A percentile compares a stretch with the other conserved stretches of the same genome.
These are phyloP conservation scores for Solanum paucissectum DNA, from an alignment of 257 asterid species.

Conservation along the genomic window DNA sequence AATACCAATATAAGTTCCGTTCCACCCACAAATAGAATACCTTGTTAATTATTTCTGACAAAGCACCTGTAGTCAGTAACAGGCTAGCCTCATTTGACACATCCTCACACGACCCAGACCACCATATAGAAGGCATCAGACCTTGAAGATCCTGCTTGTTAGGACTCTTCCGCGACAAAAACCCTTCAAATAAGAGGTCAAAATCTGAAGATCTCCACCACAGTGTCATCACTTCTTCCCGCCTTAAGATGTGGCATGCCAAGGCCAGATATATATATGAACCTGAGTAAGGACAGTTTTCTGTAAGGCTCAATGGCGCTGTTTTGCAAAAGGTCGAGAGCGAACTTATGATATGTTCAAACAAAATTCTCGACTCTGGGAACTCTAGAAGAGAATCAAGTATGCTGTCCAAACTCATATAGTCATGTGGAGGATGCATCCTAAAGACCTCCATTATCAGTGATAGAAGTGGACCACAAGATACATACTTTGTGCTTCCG, in stretches of 20 bases:
- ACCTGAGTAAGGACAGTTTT: slow-evolving; percentile 77
- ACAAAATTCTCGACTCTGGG: slow-evolving; percentile 45
- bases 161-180: slow-evolving; percentile 72
- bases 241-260: slow-evolving; percentile 72
- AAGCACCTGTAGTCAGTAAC: slow-evolving; percentile 77
- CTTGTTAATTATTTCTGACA: slow-evolving; percentile 75
- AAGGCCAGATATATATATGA: slow-evolving; percentile 78
- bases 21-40: slow-evolving; percentile 21
- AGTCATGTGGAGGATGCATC: slow-evolving; percentile 75
- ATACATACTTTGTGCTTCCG: slow-evolving; percentile 48
- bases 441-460: slow-evolving; percentile 62
- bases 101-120: slow-evolving; percentile 91
- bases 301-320: slow-evolving; percentile 56
- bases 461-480: slow-evolving; percentile 67
- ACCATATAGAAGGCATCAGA: slow-evolving; percentile 89
- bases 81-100: slow-evolving; percentile 50
- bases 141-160: slow-evolving; percentile 83
- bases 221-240: slow-evolving; percentile 70
- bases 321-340: slow-evolving; percentile 79
- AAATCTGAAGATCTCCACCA: slow-evolving; percentile 86
- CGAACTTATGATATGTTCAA: slow-evolving; percentile 54
- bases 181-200: slow-evolving; percentile 73
- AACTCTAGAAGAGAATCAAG: slow-evolving; percentile 68
- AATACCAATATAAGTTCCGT: not conserved
- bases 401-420: slow-evolving; percentile 52